Conservation (phyloP, 2,329 filamentous ascomycete species). For the Penicillium thymicola region DNA sequence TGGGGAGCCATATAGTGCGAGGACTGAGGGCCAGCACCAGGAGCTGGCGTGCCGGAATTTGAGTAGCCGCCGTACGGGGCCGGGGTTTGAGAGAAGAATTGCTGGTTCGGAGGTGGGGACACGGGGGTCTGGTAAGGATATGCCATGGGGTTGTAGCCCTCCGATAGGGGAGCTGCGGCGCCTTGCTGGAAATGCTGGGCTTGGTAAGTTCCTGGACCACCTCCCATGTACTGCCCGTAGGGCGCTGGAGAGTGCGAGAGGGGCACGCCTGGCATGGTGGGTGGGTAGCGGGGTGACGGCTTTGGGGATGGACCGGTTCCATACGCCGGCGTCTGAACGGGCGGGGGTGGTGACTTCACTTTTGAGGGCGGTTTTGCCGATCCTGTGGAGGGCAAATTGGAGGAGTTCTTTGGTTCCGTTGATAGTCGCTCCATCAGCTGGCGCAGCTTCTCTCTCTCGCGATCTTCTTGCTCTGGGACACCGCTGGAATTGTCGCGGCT, state of each 20-base stretch:
- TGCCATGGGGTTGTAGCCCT: slow-evolving; percentile 52
- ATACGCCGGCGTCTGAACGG: slow-evolving; percentile 33
- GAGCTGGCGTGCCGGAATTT: slow-evolving; percentile 33
- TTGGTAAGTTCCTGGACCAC: slow-evolving; percentile 26
- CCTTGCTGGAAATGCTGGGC: slow-evolving; percentile 41
- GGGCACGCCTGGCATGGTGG: slow-evolving; percentile 26
- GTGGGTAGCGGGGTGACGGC: slow-evolving; percentile 37
- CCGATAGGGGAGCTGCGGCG: slow-evolving; percentile 40
- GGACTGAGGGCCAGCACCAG: slow-evolving; percentile 32
- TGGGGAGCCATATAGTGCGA: slow-evolving; percentile 51
- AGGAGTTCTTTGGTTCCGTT: slow-evolving; percentile 57
- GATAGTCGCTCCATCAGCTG: slow-evolving; percentile 95
- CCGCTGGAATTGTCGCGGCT: slow-evolving; percentile 63
- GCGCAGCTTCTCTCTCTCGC: slow-evolving; percentile 79
- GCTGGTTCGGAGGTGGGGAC: slow-evolving; percentile 43
- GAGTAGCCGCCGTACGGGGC: slow-evolving; percentile 35
- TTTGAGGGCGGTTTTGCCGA: slow-evolving; percentile 47
- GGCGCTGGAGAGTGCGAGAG: slow-evolving; percentile 38
- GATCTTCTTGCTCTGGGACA: slow-evolving; percentile 62
- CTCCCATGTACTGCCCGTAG: slow-evolving; percentile 35
- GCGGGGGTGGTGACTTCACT: slow-evolving; percentile 40
- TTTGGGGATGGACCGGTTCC: slow-evolving; percentile 41
- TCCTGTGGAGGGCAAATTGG: slow-evolving; percentile 34
- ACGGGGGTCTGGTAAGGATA: slow-evolving; percentile 45
- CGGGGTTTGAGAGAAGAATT: slow-evolving; percentile 37